Evolutionary conservation across 805 yeast genomes (phyloP), one percentile per base, ranked within the genome.

Genomic region (Ogataea naganishii): DNA sequence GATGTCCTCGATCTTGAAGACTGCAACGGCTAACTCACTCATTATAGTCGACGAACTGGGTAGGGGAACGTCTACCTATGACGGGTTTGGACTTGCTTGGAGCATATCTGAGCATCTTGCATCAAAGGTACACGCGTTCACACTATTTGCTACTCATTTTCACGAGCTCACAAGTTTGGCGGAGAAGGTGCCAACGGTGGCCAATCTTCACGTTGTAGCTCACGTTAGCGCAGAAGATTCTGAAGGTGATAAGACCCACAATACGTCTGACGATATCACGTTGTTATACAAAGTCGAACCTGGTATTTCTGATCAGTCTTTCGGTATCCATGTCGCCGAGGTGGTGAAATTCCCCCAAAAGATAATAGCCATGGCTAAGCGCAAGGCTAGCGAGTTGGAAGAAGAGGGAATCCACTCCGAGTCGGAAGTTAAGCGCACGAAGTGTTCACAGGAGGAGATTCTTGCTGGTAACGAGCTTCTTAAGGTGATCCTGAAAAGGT

Each of bases 61-160:
- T 3, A 72, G 98, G 49, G 96, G 95, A 8, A 86, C 96, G 1
- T 72, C 81, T 1, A 82, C 98, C 0, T 89, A 88, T 54, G 98
- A 92, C 56, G 98, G 98, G 1, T 92, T 92, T 62, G 98, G 98
- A 0, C 66, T 92, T 23, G 98, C 98, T 0, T 92, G 96, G 94
- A 80, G 96, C 0, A 92, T 92, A 32, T 80, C 89, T 40, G 95
- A 88, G 48, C 77, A 79, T 54, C 75, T 89, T 35, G 78, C 92
- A 3, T 64, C 64, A 13, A 64, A 79, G 29, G 69, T 82, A 30
- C 65, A 69, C 29, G 79, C 96, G 39, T 85, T 86, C 55, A 75
- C 94, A 0, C 49, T 92, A 33, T 92, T 92, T 65, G 97, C 98
- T 0, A 92, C 98, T 0, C 98, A 92, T 63, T 92, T 92, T 66